phyloP scores from a whole-genome alignment of 495 filamentous ascomycete genomes.

The Cercophora newfieldiana region DNA sequence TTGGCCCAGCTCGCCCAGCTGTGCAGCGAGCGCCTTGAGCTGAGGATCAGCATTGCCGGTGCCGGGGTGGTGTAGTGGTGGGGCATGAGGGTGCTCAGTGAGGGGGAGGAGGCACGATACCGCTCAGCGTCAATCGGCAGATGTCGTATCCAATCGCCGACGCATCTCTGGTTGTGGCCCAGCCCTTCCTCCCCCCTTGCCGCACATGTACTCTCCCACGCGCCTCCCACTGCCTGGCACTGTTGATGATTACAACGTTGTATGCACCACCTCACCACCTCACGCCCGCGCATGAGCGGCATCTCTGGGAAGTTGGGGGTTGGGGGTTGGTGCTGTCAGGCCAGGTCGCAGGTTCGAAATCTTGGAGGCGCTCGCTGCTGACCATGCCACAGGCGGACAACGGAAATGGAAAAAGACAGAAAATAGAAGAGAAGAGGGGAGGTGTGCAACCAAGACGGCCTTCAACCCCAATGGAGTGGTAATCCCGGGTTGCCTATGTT shows the following conservation, averaged over 20 bases:
- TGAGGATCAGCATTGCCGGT: slow-evolving; percentile 16
- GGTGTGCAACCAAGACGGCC: not conserved
- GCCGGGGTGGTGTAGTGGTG: slow-evolving; percentile 18
- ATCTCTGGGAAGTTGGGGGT: too few relatives aligned
- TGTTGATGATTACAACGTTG: not conserved
- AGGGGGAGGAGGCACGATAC: slow-evolving; percentile 26
- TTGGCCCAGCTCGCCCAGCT: not conserved
- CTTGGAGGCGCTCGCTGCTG: too few relatives aligned
- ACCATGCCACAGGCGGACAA: too few relatives aligned
- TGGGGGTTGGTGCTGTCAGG: too few relatives aligned
- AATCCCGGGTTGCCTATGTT: not conserved
- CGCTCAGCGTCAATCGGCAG: slow-evolving; percentile 32
- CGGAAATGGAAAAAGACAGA: too few relatives aligned
- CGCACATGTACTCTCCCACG: not conserved
- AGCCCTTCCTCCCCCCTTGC: not conserved
- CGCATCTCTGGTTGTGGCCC: not conserved
- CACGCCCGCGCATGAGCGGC: too few relatives aligned
- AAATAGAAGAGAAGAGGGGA: not conserved
- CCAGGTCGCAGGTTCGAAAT: too few relatives aligned
- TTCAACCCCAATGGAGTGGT: not conserved
- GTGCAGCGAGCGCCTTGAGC: too few relatives aligned
- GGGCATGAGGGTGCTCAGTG: not conserved
- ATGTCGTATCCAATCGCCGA: slow-evolving; percentile 36
- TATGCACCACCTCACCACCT: not conserved
- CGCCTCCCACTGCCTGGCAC: not conserved